Percentiles rank a stretch among this genome's conserved stretches.
These are phyloP conservation scores for Phytophthora pisi DNA, from an alignment of 352 stramenopile genomes.

Conservation along the genomic window DNA sequence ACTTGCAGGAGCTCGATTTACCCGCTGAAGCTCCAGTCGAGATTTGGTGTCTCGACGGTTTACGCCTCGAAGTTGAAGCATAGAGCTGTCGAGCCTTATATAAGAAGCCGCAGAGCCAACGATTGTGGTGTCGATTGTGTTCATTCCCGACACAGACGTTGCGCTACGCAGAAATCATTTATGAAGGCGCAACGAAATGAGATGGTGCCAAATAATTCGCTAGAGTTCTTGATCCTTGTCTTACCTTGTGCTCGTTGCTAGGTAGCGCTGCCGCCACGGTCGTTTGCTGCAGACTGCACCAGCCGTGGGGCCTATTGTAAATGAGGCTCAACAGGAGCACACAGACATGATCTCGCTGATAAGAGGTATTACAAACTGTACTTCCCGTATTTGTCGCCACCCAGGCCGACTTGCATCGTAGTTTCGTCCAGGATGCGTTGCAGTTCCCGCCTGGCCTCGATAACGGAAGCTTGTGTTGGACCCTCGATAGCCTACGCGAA, in stretches of 20 bases:
- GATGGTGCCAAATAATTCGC: conserved; percentile 11
- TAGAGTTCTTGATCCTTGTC: conserved; percentile 10
- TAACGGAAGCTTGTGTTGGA: conserved; percentile 67
- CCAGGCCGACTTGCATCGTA: conserved; percentile 86
- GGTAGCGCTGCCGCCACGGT: conserved; percentile 1
- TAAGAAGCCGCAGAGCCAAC: conserved; percentile 1
- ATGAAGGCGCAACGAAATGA: conserved; percentile 30
- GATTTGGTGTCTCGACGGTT: conserved; percentile 80
- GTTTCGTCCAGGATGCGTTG: conserved; percentile 91
- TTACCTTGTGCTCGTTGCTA: conserved; percentile 13
- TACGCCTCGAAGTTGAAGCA: conserved; percentile 37
- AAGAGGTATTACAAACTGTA: conserved; percentile 80
- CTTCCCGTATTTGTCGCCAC: conserved; percentile 88
- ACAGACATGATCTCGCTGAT: conserved; percentile 15
- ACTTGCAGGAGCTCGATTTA: conserved; percentile 63
- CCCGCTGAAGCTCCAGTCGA: conserved; percentile 35
- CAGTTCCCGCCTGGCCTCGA: conserved; percentile 80
- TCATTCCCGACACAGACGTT: conserved; percentile 23
- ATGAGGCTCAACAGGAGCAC: conserved; percentile 25
- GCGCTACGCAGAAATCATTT: conserved; percentile 28
- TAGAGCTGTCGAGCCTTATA: conserved; percentile 28
- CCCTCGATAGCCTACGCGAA: conserved; percentile 76
- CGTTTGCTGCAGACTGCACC: conserved; percentile 2
- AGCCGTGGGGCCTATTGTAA: conserved; percentile 17
- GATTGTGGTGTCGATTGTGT: conserved; percentile 26